Evolutionary conservation across 202 grass and related monocot species (phyloP), one percentile per base, ranked within the genome.

Genomic region (Schoenoplectus triqueter): DNA sequence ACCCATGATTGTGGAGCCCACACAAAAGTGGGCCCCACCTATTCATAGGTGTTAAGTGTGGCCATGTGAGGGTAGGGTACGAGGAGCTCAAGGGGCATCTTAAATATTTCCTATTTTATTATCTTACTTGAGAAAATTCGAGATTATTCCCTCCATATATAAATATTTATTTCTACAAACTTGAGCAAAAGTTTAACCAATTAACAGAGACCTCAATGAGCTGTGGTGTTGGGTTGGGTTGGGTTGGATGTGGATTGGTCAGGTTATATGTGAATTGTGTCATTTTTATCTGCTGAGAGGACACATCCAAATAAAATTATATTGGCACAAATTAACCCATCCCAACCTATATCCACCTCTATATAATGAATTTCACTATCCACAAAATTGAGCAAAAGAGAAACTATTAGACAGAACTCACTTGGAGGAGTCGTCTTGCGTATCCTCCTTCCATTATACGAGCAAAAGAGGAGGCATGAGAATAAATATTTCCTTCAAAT

Each of bases 361-460:
- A 56, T 56, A 7, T 54, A 78, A 41, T 50, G 54, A 51, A 78
- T 59, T 42, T 42, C 54, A 59, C 21, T 60, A 31, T 40, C 10
- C 10, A 56, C 14, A 50, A 18, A 69, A 22, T 17, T 62, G 21
- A 85, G 31, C 5, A 59, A 82, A 86, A 60, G 2, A 69, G 60
- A 45, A 85, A 2, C 19, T 77, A 31, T 56, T 77, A 56, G 54
- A 78, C 51, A 78, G 57, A 78, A 84, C 20, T 76, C 88, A 98
- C 95, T 84, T 98, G 93, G 49, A 98, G 73, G 81, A 98, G 93
- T 57, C 95, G 89, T 69, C 93, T 95, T 9, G 91, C 95, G 91
- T 95, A 87, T 74, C 95, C 93, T 85, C 95, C 95, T 87, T 98
- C 93, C 95, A 98, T 98, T 79, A 98, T 98, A 89, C 95, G 90